phyloP scores from a whole-genome alignment of 441 rosid genomes.

The Adansonia grandidieri region DNA sequence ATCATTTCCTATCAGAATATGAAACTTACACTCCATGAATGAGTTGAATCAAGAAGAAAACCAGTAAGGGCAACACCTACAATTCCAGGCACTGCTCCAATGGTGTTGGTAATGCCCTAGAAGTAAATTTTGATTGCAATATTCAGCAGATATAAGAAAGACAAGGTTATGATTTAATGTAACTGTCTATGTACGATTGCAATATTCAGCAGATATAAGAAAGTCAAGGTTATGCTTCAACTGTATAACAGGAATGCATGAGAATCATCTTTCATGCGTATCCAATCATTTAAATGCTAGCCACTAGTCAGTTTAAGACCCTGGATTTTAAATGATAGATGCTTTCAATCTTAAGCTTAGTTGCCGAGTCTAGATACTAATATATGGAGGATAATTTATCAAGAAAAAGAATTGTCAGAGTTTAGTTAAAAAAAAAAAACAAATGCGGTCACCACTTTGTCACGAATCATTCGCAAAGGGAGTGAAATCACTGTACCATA shows the following conservation, averaged over 20 bases:
- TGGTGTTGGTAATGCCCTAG: conserved; percentile 92
- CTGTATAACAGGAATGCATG: background rate
- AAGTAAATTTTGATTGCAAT: background rate
- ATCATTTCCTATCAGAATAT: conserved; percentile 3
- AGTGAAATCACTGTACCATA: background rate
- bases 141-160: background rate
- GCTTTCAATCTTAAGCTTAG: background rate
- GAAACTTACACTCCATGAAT: conserved; percentile 91
- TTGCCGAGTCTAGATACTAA: background rate
- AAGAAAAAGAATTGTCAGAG: background rate
- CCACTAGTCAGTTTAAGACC: background rate
- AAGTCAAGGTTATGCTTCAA: background rate
- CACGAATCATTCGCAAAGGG: background rate
- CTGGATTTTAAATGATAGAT: background rate
- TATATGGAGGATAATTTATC: background rate
- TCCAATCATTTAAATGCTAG: conserved; percentile 5
- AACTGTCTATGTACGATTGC: conserved; percentile 8
- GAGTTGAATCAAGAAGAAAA: conserved; percentile 86
- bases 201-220: background rate
- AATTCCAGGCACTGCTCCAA: conserved; percentile 93
- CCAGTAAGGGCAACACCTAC: conserved; percentile 93
- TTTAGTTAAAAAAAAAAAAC: background rate
- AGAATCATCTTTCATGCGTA: background rate
- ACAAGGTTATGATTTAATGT: background rate
- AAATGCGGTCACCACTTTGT: background rate